phyloP scores from a whole-genome alignment of 768 basidiomycete genomes.

The Astraeus odoratus region DNA sequence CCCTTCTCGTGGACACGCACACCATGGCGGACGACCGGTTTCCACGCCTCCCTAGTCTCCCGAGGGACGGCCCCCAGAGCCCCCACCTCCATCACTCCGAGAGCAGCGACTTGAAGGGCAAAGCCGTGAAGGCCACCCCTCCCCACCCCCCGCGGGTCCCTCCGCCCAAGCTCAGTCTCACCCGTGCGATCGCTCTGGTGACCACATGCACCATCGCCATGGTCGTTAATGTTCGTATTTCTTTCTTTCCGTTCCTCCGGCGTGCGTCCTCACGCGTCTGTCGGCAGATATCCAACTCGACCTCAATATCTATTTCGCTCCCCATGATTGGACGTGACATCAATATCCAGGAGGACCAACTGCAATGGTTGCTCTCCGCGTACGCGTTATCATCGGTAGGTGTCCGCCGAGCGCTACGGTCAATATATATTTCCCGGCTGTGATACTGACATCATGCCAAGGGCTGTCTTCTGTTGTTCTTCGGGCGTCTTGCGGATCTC shows the following conservation, averaged over 20 bases:
- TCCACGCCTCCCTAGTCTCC: no score
- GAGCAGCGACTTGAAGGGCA: no score
- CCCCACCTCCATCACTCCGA: no score
- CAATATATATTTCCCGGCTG: neutral
- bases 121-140: no score
- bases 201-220: constrained; percentile 34
- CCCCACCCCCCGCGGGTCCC: neutral
- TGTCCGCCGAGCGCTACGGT: constrained; percentile 8
- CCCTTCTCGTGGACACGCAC: neutral
- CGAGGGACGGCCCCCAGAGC: no score
- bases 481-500: constrained; percentile 74
- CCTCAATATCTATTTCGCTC: constrained; percentile 44
- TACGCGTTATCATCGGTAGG: constrained; percentile 63
- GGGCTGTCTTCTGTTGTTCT: constrained; percentile 74
- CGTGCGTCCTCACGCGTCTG: neutral
- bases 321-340: constrained; percentile 47
- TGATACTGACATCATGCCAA: constrained; percentile 21
- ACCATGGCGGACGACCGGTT: no score
- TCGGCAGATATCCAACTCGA: constrained; percentile 27
- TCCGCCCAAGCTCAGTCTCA: constrained; percentile 13
- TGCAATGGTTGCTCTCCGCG: constrained; percentile 65
- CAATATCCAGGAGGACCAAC: constrained; percentile 39
- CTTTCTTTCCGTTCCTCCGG: neutral
- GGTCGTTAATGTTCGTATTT: constrained; percentile 31
- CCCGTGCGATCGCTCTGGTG: constrained; percentile 25